These are phyloP conservation scores for Pueraria montana DNA, from an alignment of 306 rosid genomes.

Conservation along the genomic window DNA sequence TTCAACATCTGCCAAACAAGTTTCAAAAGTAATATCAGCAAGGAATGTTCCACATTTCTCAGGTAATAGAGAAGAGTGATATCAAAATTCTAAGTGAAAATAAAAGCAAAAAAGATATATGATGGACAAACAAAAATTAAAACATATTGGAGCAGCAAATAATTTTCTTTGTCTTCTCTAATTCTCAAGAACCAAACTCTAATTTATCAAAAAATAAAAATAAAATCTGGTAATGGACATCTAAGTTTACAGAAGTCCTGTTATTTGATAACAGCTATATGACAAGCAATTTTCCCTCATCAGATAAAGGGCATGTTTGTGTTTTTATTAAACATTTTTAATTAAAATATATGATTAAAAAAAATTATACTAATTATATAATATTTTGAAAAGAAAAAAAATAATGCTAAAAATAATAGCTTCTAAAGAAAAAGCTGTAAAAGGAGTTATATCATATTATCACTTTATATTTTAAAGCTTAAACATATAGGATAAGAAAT, in stretches of 20 bases:
- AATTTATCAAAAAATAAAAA: constrained; percentile 3
- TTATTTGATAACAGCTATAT: not conserved
- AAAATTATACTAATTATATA: not conserved
- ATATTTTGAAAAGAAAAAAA: not conserved
- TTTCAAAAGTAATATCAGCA: constrained; percentile 37
- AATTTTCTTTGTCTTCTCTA: not conserved
- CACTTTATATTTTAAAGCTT: not conserved
- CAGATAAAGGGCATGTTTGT: not conserved
- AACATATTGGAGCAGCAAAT: constrained; percentile 8
- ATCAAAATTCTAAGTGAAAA: constrained; percentile 38
- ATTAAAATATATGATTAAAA: not conserved
- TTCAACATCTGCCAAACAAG: constrained; percentile 75
- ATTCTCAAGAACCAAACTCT: not conserved
- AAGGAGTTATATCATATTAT: not conserved
- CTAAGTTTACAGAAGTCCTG: constrained; percentile 1
- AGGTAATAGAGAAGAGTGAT: constrained; percentile 31
- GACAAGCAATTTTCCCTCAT: constrained; percentile 13
- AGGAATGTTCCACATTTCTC: constrained; percentile 20
- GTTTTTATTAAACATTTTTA: not conserved
- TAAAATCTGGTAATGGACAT: not conserved
- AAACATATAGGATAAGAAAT: not conserved
- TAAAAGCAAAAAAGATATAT: constrained; percentile 16
- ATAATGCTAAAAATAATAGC: not conserved
- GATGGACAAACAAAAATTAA: constrained; percentile 19
- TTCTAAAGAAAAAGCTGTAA: not conserved